phyloP scores from a whole-genome alignment of 441 rosid genomes.

The Isatis lusitanica region DNA sequence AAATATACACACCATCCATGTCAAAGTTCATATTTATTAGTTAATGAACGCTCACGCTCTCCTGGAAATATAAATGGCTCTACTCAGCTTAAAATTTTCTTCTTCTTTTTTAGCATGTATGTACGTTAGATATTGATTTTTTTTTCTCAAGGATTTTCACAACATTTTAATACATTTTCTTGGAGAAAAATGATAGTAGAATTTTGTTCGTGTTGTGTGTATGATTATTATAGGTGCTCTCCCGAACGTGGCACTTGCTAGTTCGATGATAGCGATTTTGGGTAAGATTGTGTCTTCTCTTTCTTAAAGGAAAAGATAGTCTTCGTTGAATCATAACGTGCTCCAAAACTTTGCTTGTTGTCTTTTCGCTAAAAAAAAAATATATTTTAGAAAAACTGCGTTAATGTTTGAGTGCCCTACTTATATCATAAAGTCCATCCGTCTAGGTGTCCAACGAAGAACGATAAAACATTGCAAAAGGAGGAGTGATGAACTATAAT shows the following conservation, averaged over 20 bases:
- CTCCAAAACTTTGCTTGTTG: constrained; percentile 13
- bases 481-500: neutral
- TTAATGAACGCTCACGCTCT: neutral
- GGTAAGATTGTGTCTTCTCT: constrained; percentile 29
- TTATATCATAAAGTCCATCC: constrained; percentile 10
- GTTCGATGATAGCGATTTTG: constrained; percentile 33
- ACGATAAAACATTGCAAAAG: constrained; percentile 1
- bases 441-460: constrained; percentile 5
- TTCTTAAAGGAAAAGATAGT: constrained; percentile 30
- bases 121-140: neutral
- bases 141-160: neutral
- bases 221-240: constrained; percentile 10
- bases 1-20: neutral
- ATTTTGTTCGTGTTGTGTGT: constrained; percentile 20
- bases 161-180: constrained; percentile 1
- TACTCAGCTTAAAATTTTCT: neutral
- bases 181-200: neutral
- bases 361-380: constrained; percentile 15
- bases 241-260: constrained; percentile 31
- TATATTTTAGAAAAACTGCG: neutral
- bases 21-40: neutral
- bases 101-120: neutral
- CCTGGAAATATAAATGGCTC: neutral
- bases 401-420: neutral
- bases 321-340: constrained; percentile 29